Conservation (phyloP, 176 grass and related monocot species). For the Tillandsia fasciculata region DNA sequence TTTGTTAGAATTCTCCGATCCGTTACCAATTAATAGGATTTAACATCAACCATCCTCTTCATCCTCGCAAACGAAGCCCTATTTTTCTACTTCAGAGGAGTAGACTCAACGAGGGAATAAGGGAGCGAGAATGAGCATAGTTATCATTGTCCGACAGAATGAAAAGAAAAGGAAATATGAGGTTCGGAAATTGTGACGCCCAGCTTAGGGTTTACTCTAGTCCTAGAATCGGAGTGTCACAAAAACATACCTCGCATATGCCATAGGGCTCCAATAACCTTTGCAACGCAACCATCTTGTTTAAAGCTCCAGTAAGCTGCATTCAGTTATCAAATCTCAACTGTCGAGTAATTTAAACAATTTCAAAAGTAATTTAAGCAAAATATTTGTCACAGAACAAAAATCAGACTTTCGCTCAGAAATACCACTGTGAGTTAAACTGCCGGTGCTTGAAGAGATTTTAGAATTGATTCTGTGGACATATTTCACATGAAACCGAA, state of each 20-base stretch:
- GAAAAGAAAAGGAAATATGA: too few species aligned
- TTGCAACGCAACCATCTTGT: conserved; percentile 48
- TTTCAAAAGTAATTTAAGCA: not conserved
- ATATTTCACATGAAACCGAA: not conserved
- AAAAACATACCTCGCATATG: conserved; percentile 45
- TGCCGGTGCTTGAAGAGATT: not conserved
- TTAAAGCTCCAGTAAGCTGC: conserved; percentile 41
- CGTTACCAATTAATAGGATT: too few species aligned
- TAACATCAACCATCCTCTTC: too few species aligned
- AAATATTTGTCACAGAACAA: conserved; percentile 4
- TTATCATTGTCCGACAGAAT: too few species aligned
- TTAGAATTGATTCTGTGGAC: too few species aligned
- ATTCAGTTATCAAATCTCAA: conserved; percentile 12
- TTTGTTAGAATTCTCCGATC: too few species aligned
- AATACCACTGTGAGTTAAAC: not conserved
- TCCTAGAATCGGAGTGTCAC: not conserved
- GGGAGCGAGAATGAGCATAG: too few species aligned
- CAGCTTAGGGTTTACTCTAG: too few species aligned
- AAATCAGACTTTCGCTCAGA: not conserved
- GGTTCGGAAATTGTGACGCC: too few species aligned
- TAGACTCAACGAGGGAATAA: too few species aligned
- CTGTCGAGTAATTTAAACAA: not conserved
- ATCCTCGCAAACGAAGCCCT: too few species aligned
- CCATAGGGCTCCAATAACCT: conserved; percentile 44
- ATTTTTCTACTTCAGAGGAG: too few species aligned